Conservation (phyloP, 495 filamentous ascomycete species). For the Penicillium atrosanguineum region DNA sequence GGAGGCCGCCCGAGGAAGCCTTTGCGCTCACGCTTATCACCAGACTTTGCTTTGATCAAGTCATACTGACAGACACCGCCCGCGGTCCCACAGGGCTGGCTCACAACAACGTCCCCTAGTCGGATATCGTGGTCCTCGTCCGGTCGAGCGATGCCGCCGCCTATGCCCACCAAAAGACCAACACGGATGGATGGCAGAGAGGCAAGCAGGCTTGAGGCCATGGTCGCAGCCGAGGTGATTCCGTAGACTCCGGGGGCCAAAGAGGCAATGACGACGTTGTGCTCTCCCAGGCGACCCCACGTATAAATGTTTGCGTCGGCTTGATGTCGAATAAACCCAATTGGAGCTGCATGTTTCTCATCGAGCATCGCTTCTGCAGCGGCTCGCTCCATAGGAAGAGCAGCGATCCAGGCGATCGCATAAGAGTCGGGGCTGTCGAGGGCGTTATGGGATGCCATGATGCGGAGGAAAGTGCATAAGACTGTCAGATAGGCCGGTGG, state of each 20-base stretch:
- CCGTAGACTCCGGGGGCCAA: constrained; percentile 17
- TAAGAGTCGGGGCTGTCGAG: constrained; percentile 9
- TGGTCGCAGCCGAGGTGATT: constrained; percentile 21
- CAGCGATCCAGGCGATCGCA: constrained; percentile 21
- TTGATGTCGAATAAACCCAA: constrained; percentile 3
- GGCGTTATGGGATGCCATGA: constrained; percentile 15
- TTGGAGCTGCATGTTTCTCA: constrained; percentile 11
- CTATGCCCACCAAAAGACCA: constrained; percentile 26
- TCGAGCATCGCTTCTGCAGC: constrained; percentile 20
- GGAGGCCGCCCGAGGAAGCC: constrained; percentile 21
- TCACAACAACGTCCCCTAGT: constrained; percentile 21
- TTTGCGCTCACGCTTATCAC: constrained; percentile 5
- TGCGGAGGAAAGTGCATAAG: constrained; percentile 2
- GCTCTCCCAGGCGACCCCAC: constrained; percentile 32
- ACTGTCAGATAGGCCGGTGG: constrained; percentile 1
- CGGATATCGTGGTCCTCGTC: constrained; percentile 20
- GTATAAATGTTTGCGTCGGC: constrained; percentile 39
- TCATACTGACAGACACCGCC: constrained; percentile 24
- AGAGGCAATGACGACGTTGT: constrained; percentile 30
- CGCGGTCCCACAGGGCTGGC: constrained; percentile 10
- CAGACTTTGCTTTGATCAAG: constrained; percentile 10
- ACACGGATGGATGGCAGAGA: constrained; percentile 16
- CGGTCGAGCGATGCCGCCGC: constrained; percentile 19
- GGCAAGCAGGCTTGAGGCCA: constrained; percentile 26
- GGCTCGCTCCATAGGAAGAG: constrained; percentile 17